Percentiles rank a stretch among this genome's conserved stretches.
Evolutionary conservation across 352 stramenopile species (phyloP).

Genomic region (Blastocystis sp.): DNA sequence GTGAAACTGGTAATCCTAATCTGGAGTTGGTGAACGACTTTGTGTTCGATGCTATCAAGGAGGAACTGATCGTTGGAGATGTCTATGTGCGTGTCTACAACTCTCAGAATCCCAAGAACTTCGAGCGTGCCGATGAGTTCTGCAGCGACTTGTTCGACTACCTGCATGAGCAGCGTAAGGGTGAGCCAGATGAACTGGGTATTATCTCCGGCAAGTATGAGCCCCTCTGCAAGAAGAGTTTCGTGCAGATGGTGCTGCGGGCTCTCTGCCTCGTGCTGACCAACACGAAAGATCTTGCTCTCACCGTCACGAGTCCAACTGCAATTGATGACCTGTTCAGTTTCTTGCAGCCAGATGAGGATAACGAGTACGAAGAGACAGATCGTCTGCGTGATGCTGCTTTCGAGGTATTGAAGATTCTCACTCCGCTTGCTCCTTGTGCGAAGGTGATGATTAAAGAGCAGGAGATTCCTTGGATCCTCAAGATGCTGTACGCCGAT

Average conservation of each 20-base stretch:
- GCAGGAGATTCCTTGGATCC: background rate
- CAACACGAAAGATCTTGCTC: conserved; percentile 52
- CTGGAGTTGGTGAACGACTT: conserved; percentile 60
- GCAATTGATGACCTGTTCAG: conserved; percentile 38
- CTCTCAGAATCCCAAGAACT: conserved; percentile 55
- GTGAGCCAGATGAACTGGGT: conserved; percentile 35
- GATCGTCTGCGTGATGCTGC: conserved; percentile 26
- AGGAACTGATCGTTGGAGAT: conserved; percentile 70
- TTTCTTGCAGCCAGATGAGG: conserved; percentile 53
- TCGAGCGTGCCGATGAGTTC: conserved; percentile 62
- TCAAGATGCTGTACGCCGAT: conserved; percentile 58
- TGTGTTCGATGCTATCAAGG: conserved; percentile 65
- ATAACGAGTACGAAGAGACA: conserved; percentile 60
- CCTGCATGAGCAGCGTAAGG: conserved; percentile 52
- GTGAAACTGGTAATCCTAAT: conserved; percentile 63
- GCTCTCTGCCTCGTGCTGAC: conserved; percentile 48
- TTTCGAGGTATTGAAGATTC: conserved; percentile 51
- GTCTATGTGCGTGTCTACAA: conserved; percentile 68
- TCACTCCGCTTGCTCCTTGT: conserved; percentile 31
- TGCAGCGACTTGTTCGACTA: conserved; percentile 60
- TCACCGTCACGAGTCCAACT: conserved; percentile 3
- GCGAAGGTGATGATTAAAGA: conserved; percentile 47
- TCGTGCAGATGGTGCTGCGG: conserved; percentile 41
- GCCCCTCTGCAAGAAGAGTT: conserved; percentile 49
- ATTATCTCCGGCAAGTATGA: conserved; percentile 30